These are phyloP conservation scores for Penicillium paneum DNA, from an alignment of 2,329 filamentous ascomycete species.

Conservation along the genomic window DNA sequence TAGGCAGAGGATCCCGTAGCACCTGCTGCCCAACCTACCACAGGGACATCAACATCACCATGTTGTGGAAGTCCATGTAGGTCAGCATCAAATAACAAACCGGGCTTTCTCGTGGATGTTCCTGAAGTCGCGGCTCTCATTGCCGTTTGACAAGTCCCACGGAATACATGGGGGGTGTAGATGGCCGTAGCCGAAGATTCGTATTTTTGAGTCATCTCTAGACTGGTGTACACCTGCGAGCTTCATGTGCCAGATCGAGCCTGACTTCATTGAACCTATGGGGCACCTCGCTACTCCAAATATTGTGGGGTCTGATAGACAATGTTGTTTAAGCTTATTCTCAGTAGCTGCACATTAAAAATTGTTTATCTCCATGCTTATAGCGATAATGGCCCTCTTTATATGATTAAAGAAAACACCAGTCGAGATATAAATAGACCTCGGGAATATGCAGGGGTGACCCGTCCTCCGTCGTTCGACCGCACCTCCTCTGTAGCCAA, in stretches of 20 bases:
- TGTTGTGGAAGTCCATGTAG: not conserved
- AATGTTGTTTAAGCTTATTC: not conserved
- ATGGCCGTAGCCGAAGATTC: no score
- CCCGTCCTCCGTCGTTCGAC: not conserved
- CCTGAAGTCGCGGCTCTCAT: no score
- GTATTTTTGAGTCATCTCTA: not conserved
- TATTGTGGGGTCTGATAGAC: not conserved
- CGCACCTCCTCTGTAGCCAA: not conserved
- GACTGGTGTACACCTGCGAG: not conserved
- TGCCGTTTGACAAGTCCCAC: not conserved
- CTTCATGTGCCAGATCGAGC: not conserved
- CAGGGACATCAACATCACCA: not conserved
- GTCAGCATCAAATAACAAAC: not conserved
- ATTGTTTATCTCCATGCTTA: not conserved
- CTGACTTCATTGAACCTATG: not conserved
- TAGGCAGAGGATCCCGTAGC: not conserved
- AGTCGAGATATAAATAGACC: constrained; percentile 3
- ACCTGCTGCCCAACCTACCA: not conserved
- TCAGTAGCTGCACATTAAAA: not conserved
- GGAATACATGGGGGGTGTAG: not conserved
- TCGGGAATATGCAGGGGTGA: not conserved
- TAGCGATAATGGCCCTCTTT: not conserved
- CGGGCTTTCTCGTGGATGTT: not conserved
- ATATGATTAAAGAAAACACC: not conserved
- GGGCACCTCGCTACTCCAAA: not conserved